Evolutionary conservation across 2,329 filamentous ascomycete genomes (phyloP), one percentile per base, ranked within the genome.

Genomic region (Alternaria triticina): DNA sequence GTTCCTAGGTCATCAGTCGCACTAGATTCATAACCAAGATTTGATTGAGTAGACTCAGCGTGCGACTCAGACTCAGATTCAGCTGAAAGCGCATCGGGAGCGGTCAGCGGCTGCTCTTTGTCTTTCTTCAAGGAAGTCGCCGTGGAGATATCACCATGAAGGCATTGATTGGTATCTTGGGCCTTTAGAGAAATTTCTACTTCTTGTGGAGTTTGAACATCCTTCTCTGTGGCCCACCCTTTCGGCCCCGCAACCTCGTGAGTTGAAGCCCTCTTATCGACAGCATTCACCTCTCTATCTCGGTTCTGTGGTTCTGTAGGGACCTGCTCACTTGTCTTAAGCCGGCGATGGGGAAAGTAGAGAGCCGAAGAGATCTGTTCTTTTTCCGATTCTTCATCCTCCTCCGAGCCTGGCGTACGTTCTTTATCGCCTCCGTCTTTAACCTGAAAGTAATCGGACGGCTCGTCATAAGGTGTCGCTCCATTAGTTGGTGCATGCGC

Each of bases 341-440:
- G 76, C 63, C 86, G 84, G 71, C 92, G 89, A 82, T 95, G 92
- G 45, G 92, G 92, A 51, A 94, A 85, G 76, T 96, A 96, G 44
- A 94, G 85, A 23, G 92, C 92, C 30, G 91, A 95, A n/a, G 91
- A 93, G 66, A 96, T 94, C 79, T 95, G 92, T 78, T 96, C 92
- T 76, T 92, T 89, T 61, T 92, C 90, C 13, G 91, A 94, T 33
- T 88, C 86, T n/a, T 74, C 71, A 11, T 74, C 71, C 51, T 86
- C 86, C 33, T 85, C 86, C n/a, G 77, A 79, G 23, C 66, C 69
- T 30, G 70, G 74, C 12, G 76, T 75, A 17, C 50, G 73, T 25
- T 74, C 73, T 60, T 59, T 61, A 44, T 55, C 70, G 49, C 71
- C 66, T 12, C 68, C 67, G 4, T 55, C 59, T 28, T 69, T 60